A percentile compares a stretch with the other conserved stretches of the same genome.
Conservation (phyloP, 495 filamentous ascomycete genomes). For the Penicillium canariense region DNA sequence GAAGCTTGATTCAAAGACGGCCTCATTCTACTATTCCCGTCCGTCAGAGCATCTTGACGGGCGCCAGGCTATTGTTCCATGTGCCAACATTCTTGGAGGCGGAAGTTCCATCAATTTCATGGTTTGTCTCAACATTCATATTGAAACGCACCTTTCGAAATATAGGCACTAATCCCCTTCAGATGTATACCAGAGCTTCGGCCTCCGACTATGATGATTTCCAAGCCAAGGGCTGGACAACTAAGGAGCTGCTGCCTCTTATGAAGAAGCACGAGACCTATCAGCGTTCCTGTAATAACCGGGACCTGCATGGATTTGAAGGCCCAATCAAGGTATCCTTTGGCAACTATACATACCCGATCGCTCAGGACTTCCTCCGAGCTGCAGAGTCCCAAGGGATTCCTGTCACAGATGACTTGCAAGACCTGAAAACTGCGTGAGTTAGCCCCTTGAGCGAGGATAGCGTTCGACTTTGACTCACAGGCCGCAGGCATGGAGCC, state of each 20-base stretch:
- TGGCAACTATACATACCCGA: conserved; percentile 70
- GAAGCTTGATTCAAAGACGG: conserved; percentile 84
- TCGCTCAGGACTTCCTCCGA: conserved; percentile 76
- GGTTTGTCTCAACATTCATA: no score
- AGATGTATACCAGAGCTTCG: conserved; percentile 86
- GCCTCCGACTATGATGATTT: conserved; percentile 85
- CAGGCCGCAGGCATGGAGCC: conserved; percentile 29
- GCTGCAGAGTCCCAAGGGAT: conserved; percentile 77
- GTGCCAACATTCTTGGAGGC: conserved; percentile 74
- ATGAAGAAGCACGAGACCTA: conserved; percentile 88
- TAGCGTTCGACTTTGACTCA: not conserved
- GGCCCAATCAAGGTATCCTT: conserved; percentile 86
- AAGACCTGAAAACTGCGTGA: conserved; percentile 64
- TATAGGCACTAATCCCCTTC: no score
- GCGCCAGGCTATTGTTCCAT: conserved; percentile 72
- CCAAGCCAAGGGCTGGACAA: conserved; percentile 76
- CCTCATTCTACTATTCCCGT: conserved; percentile 76
- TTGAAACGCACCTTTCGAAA: no score
- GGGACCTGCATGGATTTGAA: conserved; percentile 73
- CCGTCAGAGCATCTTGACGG: conserved; percentile 72
- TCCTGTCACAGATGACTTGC: conserved; percentile 65
- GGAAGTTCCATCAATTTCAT: conserved; percentile 83
- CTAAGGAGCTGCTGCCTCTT: conserved; percentile 72
- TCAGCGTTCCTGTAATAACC: conserved; percentile 71
- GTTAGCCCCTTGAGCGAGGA: conserved; percentile 10